Conservation (phyloP, 1,284 basidiomycete species). For the Sphagnurus paluster region DNA sequence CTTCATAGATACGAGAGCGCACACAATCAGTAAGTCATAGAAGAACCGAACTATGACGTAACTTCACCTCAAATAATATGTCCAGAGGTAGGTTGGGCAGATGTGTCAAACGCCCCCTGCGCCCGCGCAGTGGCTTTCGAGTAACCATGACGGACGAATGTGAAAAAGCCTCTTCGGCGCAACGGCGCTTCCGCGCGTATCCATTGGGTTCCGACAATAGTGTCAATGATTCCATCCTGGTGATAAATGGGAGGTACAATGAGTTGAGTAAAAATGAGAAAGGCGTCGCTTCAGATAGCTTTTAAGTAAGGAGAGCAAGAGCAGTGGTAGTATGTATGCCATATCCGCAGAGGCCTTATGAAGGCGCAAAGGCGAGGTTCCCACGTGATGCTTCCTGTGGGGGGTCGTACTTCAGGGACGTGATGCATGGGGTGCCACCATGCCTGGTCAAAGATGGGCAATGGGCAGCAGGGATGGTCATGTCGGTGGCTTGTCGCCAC, state of each 20-base stretch:
- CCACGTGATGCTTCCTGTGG: conserved; percentile 17
- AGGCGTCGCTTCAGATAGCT: no score
- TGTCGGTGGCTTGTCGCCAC: conserved; percentile 5
- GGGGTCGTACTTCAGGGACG: conserved; percentile 14
- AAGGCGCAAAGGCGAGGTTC: conserved; percentile 15
- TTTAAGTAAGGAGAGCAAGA: conserved; percentile 4
- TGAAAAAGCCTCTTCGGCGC: conserved; percentile 1
- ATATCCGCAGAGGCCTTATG: conserved; percentile 14
- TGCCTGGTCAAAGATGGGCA: conserved; percentile 12
- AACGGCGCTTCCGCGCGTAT: conserved; percentile 3
- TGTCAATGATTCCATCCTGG: conserved; percentile 11
- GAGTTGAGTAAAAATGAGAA: no score
- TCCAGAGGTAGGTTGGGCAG: conserved; percentile 21
- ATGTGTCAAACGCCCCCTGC: conserved; percentile 13
- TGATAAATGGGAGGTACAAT: no score
- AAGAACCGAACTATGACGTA: background rate
- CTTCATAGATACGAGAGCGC: no score
- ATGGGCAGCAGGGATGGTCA: conserved; percentile 10
- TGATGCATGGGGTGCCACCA: conserved; percentile 14
- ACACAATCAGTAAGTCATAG: background rate
- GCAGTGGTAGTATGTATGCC: conserved; percentile 10
- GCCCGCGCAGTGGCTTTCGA: conserved; percentile 10
- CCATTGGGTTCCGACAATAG: conserved; percentile 2
- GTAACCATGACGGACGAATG: background rate
- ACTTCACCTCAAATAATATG: conserved; percentile 23